Evolutionary conservation across 75 land plant genomes (phyloP), one percentile per base, ranked within the genome.

Genomic region (Larix kaempferi): DNA sequence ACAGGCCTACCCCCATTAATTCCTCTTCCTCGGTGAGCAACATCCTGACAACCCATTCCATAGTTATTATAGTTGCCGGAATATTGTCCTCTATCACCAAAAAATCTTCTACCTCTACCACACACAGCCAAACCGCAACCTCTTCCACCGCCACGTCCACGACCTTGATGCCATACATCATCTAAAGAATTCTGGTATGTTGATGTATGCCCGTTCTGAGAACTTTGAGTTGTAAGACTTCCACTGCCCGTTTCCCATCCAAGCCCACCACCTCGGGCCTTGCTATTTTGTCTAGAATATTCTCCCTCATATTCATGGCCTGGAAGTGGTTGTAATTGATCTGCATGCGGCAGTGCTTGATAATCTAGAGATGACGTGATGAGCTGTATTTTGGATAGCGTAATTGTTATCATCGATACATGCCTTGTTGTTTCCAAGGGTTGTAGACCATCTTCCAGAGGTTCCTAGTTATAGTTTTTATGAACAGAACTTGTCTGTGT

Each of bases 341-440:
- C 33, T 0, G 1, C 33, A 29, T 0, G 0, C 1, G 33, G 33
- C 1, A 0, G 0, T 29, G 33, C 33, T 29, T 29, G 33, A 29
- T 29, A 0, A 29, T 1, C 0, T 29, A 0, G 1, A 29, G 33
- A 84, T 2, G 87, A 79, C 39, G 64, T 64, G 61, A 90, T 89
- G 56, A 90, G 88, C 77, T 86, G 91, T 73, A 72, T 85, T 74
- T 83, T 92, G 3, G 95, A 92, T 75, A 92, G 65, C 22, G 93
- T 86, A 52, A 92, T 87, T 12, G 89, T 85, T 23, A 92, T 90
- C 86, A 92, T 86, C 16, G 92, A 90, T 7, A 90, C 95, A 78
- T 90, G 93, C 21, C 93, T 81, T 2, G 87, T 88, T 17, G 89
- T 88, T 75, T 90, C 91, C 57, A 90, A 85, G 81, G 87, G 84